phyloP scores from a whole-genome alignment of 176 grass and related monocot species.

The Juncus effusus region DNA sequence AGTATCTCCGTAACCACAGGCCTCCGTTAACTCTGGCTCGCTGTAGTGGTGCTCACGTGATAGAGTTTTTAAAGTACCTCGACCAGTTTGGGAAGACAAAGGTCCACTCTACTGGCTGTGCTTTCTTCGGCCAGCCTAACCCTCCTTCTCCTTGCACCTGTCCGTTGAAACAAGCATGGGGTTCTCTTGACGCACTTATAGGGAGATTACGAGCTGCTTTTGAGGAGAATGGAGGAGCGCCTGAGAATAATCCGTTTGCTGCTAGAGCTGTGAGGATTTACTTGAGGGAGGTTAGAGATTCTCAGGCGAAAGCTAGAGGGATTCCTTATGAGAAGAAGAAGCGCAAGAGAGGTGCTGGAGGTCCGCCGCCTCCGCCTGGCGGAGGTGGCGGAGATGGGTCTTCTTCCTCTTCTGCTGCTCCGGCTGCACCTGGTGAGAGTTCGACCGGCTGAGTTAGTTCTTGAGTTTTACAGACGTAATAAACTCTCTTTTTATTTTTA shows the following conservation, averaged over 20 bases:
- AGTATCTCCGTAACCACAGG: conserved; percentile 95
- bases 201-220: conserved; percentile 86
- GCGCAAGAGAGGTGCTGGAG: conserved; percentile 51
- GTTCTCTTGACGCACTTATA: conserved; percentile 95
- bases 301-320: conserved; percentile 90
- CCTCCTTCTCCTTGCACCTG: conserved; percentile 79
- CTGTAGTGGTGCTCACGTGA: conserved; percentile 96
- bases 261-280: conserved; percentile 92
- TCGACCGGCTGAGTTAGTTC: conserved; percentile 20
- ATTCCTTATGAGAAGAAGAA: conserved; percentile 99
- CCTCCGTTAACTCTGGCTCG: conserved; percentile 88
- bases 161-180: conserved; percentile 89
- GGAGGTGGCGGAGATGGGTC: conserved; percentile 21
- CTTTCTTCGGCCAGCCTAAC: conserved; percentile 72
- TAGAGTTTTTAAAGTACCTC: conserved; percentile 89
- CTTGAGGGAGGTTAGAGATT: conserved; percentile 89
- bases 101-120: conserved; percentile 65
- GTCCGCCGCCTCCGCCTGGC: background rate
- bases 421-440: conserved; percentile 16
- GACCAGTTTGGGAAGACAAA: conserved; percentile 99
- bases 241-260: conserved; percentile 89
- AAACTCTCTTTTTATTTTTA: conserved; percentile 26
- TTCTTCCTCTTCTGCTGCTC: conserved; percentile 15
- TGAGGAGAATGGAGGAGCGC: conserved; percentile 88
- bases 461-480: conserved; percentile 12